phyloP scores from a whole-genome alignment of 305 asterid species.

The Lippia alba region DNA sequence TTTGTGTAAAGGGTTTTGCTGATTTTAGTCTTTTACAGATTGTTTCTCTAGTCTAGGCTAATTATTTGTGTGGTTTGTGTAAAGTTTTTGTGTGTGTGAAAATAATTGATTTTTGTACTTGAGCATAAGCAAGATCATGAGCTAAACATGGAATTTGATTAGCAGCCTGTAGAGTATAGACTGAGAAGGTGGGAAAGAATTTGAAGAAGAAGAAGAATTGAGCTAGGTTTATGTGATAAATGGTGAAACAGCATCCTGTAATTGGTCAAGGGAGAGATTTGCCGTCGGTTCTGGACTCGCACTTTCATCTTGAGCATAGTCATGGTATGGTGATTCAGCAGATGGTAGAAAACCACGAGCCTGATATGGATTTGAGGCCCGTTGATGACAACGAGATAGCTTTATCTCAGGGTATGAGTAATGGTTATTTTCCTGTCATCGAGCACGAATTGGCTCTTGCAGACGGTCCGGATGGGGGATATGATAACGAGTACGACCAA shows the following conservation, averaged over 20 bases:
- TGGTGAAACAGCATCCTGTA: slow-evolving; percentile 44
- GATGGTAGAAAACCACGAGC: slow-evolving; percentile 42
- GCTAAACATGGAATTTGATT: slow-evolving; percentile 18
- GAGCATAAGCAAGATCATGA: background rate
- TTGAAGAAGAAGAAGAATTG: background rate
- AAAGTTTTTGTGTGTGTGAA: slow-evolving; percentile 6
- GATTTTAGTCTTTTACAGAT: background rate
- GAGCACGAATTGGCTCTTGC: slow-evolving; percentile 41
- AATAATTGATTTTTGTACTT: background rate
- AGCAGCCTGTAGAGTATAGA: slow-evolving; percentile 34
- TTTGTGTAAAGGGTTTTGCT: background rate
- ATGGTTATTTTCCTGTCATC: slow-evolving; percentile 36
- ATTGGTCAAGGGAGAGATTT: slow-evolving; percentile 39
- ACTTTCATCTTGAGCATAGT: slow-evolving; percentile 39
- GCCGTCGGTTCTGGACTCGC: slow-evolving; percentile 46
- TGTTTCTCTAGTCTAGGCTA: background rate
- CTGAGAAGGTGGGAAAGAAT: slow-evolving; percentile 25
- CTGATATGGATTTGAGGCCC: slow-evolving; percentile 40
- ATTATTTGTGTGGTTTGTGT: background rate
- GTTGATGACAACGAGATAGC: slow-evolving; percentile 33
- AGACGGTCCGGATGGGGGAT: slow-evolving; percentile 38
- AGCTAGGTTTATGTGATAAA: slow-evolving; percentile 28
- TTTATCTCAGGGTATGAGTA: slow-evolving; percentile 38
- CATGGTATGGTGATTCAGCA: slow-evolving; percentile 38
- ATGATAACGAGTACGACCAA: slow-evolving; percentile 38